Conservation (phyloP, 306 rosid species). For the Casuarina cunninghamiana region DNA sequence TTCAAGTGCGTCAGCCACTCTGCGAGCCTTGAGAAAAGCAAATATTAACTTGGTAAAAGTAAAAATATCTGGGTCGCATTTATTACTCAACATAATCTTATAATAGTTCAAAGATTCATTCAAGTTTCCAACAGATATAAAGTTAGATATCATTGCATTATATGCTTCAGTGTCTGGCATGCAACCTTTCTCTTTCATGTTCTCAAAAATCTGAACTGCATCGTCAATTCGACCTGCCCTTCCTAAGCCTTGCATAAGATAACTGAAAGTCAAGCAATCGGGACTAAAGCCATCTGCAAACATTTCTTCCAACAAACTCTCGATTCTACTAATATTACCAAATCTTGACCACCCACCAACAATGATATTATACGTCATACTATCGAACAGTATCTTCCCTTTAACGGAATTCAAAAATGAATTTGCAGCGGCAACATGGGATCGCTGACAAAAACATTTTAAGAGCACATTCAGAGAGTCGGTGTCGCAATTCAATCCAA, state of each 20-base stretch:
- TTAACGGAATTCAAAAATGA: constrained; percentile 54
- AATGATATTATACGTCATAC: constrained; percentile 49
- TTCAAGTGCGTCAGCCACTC: constrained; percentile 78
- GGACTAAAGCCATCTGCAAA: constrained; percentile 57
- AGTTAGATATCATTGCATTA: constrained; percentile 77
- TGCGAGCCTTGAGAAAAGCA: constrained; percentile 58
- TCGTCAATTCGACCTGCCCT: constrained; percentile 65
- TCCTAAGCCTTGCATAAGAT: constrained; percentile 69
- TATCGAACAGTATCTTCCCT: constrained; percentile 53
- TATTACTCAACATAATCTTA: constrained; percentile 48
- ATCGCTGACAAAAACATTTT: constrained; percentile 55
- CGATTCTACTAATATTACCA: constrained; percentile 60
- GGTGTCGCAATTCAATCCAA: constrained; percentile 48
- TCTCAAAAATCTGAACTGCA: constrained; percentile 54
- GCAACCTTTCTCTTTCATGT: constrained; percentile 52
- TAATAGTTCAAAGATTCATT: constrained; percentile 59
- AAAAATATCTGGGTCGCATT: constrained; percentile 55
- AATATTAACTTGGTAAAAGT: constrained; percentile 60
- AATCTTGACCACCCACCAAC: constrained; percentile 70
- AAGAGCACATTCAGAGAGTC: constrained; percentile 66
- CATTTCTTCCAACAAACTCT: constrained; percentile 62
- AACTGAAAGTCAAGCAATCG: constrained; percentile 44
- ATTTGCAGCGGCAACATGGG: constrained; percentile 64
- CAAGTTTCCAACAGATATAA: constrained; percentile 48
- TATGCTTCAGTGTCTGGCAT: constrained; percentile 41